Evolutionary conservation across 1,284 basidiomycete genomes (phyloP).

Genomic region (Pseudozyma tsukubaensis): DNA sequence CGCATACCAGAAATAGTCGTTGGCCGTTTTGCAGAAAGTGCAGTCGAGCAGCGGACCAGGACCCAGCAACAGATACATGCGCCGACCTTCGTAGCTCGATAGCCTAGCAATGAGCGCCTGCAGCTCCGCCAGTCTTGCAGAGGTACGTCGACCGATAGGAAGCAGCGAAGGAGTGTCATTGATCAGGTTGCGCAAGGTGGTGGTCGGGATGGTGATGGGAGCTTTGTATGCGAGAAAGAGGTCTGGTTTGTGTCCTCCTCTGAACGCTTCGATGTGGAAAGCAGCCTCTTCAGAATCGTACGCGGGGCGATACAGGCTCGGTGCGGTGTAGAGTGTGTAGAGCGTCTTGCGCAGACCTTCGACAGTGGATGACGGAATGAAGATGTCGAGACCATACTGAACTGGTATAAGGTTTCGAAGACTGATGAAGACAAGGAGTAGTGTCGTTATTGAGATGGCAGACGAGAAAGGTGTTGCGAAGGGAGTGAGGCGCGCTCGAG

Average conservation of each 20-base stretch:
- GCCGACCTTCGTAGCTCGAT: constrained; percentile 46
- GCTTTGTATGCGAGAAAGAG: constrained; percentile 38
- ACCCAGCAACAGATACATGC: constrained; percentile 42
- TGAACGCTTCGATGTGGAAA: constrained; percentile 27
- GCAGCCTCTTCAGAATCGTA: constrained; percentile 3
- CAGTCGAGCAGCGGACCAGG: constrained; percentile 35
- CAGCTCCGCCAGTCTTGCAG: constrained; percentile 25
- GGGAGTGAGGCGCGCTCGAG: constrained; percentile 24
- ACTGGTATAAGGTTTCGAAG: constrained; percentile 33
- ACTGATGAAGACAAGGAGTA: constrained; percentile 20
- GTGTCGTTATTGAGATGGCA: constrained; percentile 12
- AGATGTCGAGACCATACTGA: constrained; percentile 37
- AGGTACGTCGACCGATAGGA: constrained; percentile 17
- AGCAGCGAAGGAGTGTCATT: constrained; percentile 21
- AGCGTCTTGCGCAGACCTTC: constrained; percentile 13
- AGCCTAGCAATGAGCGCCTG: constrained; percentile 41
- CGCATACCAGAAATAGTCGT: constrained; percentile 41
- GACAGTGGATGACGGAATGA: constrained; percentile 25
- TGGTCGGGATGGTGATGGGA: constrained; percentile 46
- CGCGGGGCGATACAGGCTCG: background rate
- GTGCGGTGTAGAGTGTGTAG: constrained; percentile 20
- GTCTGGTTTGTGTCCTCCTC: constrained; percentile 42
- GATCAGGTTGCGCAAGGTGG: constrained; percentile 33
- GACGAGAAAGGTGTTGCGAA: constrained; percentile 35
- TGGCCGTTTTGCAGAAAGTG: constrained; percentile 35